Evolutionary conservation across 2,329 filamentous ascomycete species (phyloP).

Genomic region (Aspergillus flavus): DNA sequence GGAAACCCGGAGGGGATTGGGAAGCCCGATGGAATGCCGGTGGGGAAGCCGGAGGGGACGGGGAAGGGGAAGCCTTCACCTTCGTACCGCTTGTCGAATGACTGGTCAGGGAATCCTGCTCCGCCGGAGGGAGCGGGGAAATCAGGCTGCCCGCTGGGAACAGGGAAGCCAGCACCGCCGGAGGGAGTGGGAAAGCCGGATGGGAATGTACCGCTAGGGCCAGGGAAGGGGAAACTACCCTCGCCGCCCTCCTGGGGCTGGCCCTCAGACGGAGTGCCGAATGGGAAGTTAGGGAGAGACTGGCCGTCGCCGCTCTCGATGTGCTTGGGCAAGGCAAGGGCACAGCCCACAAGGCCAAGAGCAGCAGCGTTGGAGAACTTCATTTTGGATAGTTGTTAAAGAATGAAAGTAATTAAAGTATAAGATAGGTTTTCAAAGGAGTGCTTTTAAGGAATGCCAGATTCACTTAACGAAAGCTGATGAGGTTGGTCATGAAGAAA

Average conservation of each 20-base stretch:
- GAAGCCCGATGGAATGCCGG: not conserved
- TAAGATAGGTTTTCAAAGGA: not conserved
- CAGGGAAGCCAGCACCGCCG: not conserved
- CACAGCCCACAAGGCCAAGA: conserved; percentile 14
- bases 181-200: not conserved
- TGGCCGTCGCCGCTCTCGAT: not conserved
- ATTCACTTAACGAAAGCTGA: not conserved
- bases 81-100: not conserved
- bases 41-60: not conserved
- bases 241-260: not conserved
- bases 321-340: conserved; percentile 11
- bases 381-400: conserved; percentile 9
- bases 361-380: conserved; percentile 10
- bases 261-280: not conserved
- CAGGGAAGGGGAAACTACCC: not conserved
- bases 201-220: not conserved
- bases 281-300: conserved; percentile 2
- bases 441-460: not conserved
- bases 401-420: not conserved
- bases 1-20: not conserved
- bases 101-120: not conserved
- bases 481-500: not conserved
- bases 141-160: not conserved
- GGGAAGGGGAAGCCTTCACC: not conserved
- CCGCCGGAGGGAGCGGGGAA: not conserved